Evolutionary conservation across 345 rosid species (phyloP).

Genomic region (Acer negundo): DNA sequence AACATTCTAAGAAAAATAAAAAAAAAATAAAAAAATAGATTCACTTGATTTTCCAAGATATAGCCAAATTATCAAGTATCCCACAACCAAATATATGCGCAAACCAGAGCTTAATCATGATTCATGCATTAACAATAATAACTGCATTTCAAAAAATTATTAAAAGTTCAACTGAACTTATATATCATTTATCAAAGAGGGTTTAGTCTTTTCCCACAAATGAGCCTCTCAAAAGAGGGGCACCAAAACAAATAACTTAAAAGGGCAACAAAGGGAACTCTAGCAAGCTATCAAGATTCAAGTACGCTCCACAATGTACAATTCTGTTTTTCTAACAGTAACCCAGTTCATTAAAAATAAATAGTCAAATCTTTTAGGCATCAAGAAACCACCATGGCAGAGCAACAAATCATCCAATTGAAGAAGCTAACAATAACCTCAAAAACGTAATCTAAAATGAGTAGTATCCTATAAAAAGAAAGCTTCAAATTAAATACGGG

Average conservation of each 20-base stretch:
- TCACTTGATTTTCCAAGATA: no score
- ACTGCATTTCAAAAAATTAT: no score
- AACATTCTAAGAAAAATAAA: no score
- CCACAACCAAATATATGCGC: no score
- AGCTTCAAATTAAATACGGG: not conserved
- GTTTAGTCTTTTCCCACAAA: no score
- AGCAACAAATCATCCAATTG: not conserved
- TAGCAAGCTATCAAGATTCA: not conserved
- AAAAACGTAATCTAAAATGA: not conserved
- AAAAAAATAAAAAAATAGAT: no score
- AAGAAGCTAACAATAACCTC: conserved; percentile 2
- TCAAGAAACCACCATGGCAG: not conserved
- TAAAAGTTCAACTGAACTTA: no score
- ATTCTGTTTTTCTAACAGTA: not conserved
- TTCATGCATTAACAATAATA: no score
- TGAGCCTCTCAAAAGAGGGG: no score
- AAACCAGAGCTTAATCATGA: no score
- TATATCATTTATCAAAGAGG: no score
- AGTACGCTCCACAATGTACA: not conserved
- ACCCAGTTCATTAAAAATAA: not conserved
- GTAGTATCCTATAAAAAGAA: conserved; percentile 8
- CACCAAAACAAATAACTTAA: not conserved
- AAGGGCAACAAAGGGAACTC: not conserved
- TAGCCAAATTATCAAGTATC: no score
- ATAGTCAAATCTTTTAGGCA: not conserved